These are phyloP conservation scores for Nothophoma quercina DNA, from an alignment of 2,329 filamentous ascomycete genomes.

Conservation along the genomic window DNA sequence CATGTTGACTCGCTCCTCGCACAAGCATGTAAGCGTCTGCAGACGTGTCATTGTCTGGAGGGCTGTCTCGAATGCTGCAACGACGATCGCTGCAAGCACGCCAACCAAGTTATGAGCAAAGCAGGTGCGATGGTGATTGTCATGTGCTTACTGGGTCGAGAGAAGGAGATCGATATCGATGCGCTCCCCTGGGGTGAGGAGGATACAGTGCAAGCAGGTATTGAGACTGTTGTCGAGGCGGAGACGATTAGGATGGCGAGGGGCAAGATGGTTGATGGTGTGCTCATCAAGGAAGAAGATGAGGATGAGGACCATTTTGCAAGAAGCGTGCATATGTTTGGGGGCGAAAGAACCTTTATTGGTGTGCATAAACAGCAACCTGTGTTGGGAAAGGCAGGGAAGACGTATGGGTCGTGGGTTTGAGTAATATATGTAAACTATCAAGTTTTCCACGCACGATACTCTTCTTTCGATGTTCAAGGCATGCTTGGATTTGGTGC, in stretches of 20 bases:
- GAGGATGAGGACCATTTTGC: slow-evolving; percentile 46
- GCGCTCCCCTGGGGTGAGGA: slow-evolving; percentile 86
- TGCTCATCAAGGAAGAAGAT: slow-evolving; percentile 50
- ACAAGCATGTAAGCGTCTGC: slow-evolving; percentile 78
- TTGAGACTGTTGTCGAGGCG: slow-evolving; percentile 84
- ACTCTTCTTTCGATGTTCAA: no score
- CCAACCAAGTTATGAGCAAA: slow-evolving; percentile 93
- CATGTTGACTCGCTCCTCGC: slow-evolving; percentile 81
- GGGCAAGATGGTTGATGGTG: slow-evolving; percentile 51
- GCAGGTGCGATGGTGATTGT: slow-evolving; percentile 84
- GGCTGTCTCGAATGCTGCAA: slow-evolving; percentile 93
- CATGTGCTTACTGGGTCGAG: slow-evolving; percentile 74
- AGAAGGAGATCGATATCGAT: slow-evolving; percentile 81
- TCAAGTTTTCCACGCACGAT: neutral
- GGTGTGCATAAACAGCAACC: slow-evolving; percentile 36
- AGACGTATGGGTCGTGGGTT: slow-evolving; percentile 8
- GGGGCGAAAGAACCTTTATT: slow-evolving; percentile 45
- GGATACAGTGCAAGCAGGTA: slow-evolving; percentile 69
- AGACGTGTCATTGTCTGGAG: slow-evolving; percentile 75
- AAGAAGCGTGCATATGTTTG: slow-evolving; percentile 44
- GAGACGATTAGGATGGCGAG: slow-evolving; percentile 65
- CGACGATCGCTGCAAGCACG: slow-evolving; percentile 81
- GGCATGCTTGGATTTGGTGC: neutral
- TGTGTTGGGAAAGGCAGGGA: slow-evolving; percentile 1
- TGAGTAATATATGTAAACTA: neutral